Evolutionary conservation across 2,329 filamentous ascomycete species (phyloP).

Genomic region (Nemania serpens): DNA sequence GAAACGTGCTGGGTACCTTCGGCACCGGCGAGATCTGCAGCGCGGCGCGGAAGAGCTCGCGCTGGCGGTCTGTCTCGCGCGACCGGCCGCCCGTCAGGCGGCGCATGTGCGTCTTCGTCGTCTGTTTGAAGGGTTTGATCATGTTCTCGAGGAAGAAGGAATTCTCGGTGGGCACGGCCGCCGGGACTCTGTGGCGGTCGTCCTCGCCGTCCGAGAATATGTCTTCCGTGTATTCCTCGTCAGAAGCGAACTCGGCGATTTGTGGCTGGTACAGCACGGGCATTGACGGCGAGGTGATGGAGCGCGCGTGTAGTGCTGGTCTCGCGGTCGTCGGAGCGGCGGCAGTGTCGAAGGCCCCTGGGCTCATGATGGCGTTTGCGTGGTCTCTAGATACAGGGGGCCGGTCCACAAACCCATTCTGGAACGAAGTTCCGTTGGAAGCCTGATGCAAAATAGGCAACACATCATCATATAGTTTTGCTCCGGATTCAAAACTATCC

Average conservation of each 20-base stretch:
- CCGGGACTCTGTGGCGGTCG: constrained; percentile 41
- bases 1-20: constrained; percentile 45
- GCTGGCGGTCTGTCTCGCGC: constrained; percentile 45
- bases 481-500: constrained; percentile 72
- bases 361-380: constrained; percentile 67
- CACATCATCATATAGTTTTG: constrained; percentile 89
- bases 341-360: constrained; percentile 58
- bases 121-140: constrained; percentile 62
- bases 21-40: constrained; percentile 47
- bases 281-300: constrained; percentile 78
- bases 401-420: constrained; percentile 84
- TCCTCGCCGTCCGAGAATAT: constrained; percentile 80
- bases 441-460: constrained; percentile 88
- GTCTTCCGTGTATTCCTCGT: constrained; percentile 76
- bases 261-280: constrained; percentile 59
- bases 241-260: constrained; percentile 68
- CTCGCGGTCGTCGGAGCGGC: constrained; percentile 48
- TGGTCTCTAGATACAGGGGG: constrained; percentile 65
- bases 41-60: constrained; percentile 43
- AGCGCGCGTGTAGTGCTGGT: constrained; percentile 77
- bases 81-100: constrained; percentile 63
- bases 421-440: constrained; percentile 79
- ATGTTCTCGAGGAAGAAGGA: constrained; percentile 65
- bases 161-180: constrained; percentile 41
- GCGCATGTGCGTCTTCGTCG: constrained; percentile 63